Evolutionary conservation across 129 eudicot genomes (phyloP).

Genomic region (Tagetes patula): DNA sequence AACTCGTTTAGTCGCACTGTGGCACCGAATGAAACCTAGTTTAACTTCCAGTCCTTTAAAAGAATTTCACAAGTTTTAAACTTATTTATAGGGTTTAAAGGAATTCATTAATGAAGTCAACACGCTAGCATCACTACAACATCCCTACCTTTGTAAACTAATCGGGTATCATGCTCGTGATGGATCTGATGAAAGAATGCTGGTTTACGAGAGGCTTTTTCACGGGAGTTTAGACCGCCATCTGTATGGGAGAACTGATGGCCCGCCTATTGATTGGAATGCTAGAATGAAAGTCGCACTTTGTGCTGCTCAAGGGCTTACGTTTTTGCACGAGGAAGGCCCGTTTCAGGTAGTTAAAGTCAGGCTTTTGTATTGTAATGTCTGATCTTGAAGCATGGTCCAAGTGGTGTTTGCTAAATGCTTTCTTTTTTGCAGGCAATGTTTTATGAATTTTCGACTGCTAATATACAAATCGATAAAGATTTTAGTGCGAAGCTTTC

Average conservation of each 20-base stretch:
- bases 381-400: constrained; percentile 5
- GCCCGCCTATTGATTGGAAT: constrained; percentile 95
- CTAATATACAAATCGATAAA: constrained; percentile 91
- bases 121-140: constrained; percentile 75
- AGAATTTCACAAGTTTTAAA: constrained; percentile 15
- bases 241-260: constrained; percentile 81
- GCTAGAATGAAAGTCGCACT: constrained; percentile 87
- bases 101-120: constrained; percentile 78
- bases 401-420: constrained; percentile 4
- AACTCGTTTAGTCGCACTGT: background rate
- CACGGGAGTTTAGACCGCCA: constrained; percentile 93
- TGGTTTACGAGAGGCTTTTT: constrained; percentile 81
- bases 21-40: background rate
- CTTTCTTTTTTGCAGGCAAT: constrained; percentile 62
- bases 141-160: constrained; percentile 75
- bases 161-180: constrained; percentile 92
- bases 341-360: constrained; percentile 78
- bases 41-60: background rate
- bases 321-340: constrained; percentile 96
- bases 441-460: constrained; percentile 93
- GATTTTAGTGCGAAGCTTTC: constrained; percentile 97
- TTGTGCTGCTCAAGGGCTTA: constrained; percentile 97
- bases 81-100: constrained; percentile 57
- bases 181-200: constrained; percentile 74
- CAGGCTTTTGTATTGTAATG: background rate